Base-by-base conservation (phyloP, 2,329 filamentous ascomycete species). In the Diaporthe nobilis region DNA sequence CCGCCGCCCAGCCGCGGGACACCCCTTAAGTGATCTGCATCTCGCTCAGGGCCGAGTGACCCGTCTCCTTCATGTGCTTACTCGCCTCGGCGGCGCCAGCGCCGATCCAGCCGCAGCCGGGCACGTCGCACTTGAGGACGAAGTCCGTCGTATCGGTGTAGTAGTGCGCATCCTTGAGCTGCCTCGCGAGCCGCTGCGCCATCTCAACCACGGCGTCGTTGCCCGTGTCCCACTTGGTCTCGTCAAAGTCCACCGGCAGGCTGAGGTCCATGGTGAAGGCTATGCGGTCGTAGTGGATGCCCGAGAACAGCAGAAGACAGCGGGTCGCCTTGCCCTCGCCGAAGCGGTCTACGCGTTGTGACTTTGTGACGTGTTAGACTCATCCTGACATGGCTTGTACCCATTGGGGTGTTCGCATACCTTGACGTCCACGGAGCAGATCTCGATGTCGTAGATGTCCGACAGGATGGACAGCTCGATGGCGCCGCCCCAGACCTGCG, bases 251-350 rank as follows among this genome's bases (percentile, higher is more conserved):
- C 0, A 94, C 91, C 10, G 93, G 90, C 15, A 91, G 86, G 63
- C 90, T 87, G 8, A 91, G 85, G 75, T 86, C 88, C 60, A 86
- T 88, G 25, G 92, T 92, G 78, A 98, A 91, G 0, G 94, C 95
- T 76, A 98, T 93, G 9, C 94, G 93, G 84, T 98, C 96, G 85
- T 98, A 98, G 83, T 98, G 96, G 70, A 98, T 97, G 3, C 95
- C 95, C 0, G 94, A 96, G 84, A 98, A 98, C 0, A 98, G 92
- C 34, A 98, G 87, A 37, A 98, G 92, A 81, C 94, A 96, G 9
- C 95, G 89, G 55, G 89, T 90, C 47, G 86, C 83, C 72, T 90
- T 90, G 1, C 92, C 91, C 81, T 97, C 94, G 78, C 97, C 97
- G 85, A 96, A 97, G 7, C 90, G 90, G 80, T 95, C 93, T 8